These are phyloP conservation scores for Tetraselmis striata DNA, from an alignment of 139 green algal species.

Conservation along the genomic window DNA sequence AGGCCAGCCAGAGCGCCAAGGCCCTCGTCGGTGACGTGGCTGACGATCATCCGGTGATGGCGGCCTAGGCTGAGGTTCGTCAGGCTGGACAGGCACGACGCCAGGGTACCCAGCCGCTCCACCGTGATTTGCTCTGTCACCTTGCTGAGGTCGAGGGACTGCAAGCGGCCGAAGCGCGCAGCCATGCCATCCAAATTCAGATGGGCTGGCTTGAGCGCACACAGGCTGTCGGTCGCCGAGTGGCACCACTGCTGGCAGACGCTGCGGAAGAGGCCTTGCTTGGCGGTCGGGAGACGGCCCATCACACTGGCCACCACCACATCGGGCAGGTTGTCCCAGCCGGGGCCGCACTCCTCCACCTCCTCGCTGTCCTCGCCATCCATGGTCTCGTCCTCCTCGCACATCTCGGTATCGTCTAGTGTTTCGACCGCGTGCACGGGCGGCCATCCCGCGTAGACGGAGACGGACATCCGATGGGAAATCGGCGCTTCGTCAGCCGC, in stretches of 20 bases:
- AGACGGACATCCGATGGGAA: background rate
- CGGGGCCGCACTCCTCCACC: background rate
- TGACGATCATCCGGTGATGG: slow-evolving; percentile 22
- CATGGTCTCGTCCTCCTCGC: background rate
- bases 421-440: background rate
- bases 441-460: background rate
- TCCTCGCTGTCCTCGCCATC: background rate
- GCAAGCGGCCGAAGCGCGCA: slow-evolving; percentile 9
- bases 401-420: background rate
- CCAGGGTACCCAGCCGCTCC: slow-evolving; percentile 17
- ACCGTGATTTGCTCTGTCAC: slow-evolving; percentile 24
- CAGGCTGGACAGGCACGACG: slow-evolving; percentile 5
- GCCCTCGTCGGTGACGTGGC: slow-evolving; percentile 31
- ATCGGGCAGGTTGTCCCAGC: slow-evolving; percentile 14
- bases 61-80: slow-evolving; percentile 19
- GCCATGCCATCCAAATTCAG: slow-evolving; percentile 3
- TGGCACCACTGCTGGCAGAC: slow-evolving; percentile 18
- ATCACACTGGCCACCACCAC: slow-evolving; percentile 10
- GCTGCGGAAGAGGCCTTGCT: slow-evolving; percentile 7
- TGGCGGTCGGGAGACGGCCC: background rate
- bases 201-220: background rate
- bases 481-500: background rate
- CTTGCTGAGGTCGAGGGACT: slow-evolving; percentile 21
- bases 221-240: background rate
- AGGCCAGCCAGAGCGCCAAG: slow-evolving; percentile 23